Conservation (phyloP, 768 basidiomycete genomes). For the Rhizopogon vinicolor region DNA sequence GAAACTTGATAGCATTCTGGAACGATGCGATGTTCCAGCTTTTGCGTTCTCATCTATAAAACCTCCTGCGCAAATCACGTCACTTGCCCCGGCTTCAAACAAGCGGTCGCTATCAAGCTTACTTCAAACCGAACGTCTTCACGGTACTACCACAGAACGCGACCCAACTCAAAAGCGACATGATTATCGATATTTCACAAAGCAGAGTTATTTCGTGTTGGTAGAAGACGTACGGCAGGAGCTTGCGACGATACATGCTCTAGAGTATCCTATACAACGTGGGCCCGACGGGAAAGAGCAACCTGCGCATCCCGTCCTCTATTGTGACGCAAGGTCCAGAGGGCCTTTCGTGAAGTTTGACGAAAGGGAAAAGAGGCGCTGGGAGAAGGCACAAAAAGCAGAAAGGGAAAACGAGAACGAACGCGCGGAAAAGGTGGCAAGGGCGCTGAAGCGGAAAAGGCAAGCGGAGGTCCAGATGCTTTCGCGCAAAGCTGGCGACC, state of each 20-base stretch:
- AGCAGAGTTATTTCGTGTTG: slow-evolving; percentile 72
- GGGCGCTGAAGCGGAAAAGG: slow-evolving; percentile 23
- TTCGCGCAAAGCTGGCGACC: slow-evolving; percentile 40
- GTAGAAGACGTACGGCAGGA: slow-evolving; percentile 88
- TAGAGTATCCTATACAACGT: slow-evolving; percentile 68
- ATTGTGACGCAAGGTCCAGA: slow-evolving; percentile 70
- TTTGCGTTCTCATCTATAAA: slow-evolving; percentile 19
- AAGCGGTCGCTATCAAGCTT: slow-evolving; percentile 55
- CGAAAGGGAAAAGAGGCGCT: slow-evolving; percentile 64
- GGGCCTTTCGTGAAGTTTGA: slow-evolving; percentile 77
- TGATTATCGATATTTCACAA: slow-evolving; percentile 84
- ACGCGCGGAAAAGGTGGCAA: slow-evolving; percentile 19
- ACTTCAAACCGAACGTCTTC: slow-evolving; percentile 76
- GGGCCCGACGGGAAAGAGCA: slow-evolving; percentile 47
- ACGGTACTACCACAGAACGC: slow-evolving; percentile 84
- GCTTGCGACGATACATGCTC: slow-evolving; percentile 76
- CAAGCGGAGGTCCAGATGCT: slow-evolving; percentile 22
- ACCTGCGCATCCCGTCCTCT: slow-evolving; percentile 77
- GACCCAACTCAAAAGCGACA: slow-evolving; percentile 86
- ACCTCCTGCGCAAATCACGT: slow-evolving; percentile 24
- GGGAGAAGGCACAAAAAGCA: slow-evolving; percentile 49
- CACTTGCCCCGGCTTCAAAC: slow-evolving; percentile 23
- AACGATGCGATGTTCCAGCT: slow-evolving; percentile 51
- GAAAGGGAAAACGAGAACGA: slow-evolving; percentile 35
- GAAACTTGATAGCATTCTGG: slow-evolving; percentile 69